Conservation (phyloP, 2,329 filamentous ascomycete species). For the Aureobasidium subglaciale region DNA sequence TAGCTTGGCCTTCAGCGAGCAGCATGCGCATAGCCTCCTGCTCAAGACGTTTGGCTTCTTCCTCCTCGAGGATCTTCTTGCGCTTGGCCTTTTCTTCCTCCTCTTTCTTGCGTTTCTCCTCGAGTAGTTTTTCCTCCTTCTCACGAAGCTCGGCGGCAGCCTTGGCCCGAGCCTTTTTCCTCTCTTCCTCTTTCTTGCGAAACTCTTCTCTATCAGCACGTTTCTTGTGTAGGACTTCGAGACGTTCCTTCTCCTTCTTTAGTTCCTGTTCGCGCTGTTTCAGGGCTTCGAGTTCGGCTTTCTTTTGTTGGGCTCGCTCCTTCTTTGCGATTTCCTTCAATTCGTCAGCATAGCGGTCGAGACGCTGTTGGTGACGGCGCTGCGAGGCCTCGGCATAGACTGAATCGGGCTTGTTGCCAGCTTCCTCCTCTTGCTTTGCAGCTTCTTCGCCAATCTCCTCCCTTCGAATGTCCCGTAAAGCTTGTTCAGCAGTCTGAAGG, state of each 20-base stretch:
- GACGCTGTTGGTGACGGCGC: conserved; percentile 52
- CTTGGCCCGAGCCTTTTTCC: conserved; percentile 48
- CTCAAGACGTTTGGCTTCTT: conserved; percentile 49
- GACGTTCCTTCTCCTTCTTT: conserved; percentile 34
- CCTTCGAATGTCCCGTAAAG: conserved; percentile 60
- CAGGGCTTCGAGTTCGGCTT: conserved; percentile 42
- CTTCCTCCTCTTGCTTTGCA: conserved; percentile 56
- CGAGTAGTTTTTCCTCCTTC: conserved; percentile 32
- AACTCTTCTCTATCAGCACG: conserved; percentile 43
- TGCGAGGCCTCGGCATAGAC: conserved; percentile 64
- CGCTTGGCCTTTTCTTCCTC: conserved; percentile 40
- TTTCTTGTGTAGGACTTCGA: conserved; percentile 42
- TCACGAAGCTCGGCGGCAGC: conserved; percentile 45
- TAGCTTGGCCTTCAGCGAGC: conserved; percentile 47
- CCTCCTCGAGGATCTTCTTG: conserved; percentile 32
- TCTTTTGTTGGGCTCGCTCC: conserved; percentile 56
- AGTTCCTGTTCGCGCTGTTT: conserved; percentile 42
- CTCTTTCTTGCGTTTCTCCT: conserved; percentile 47
- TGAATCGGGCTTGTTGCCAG: conserved; percentile 65
- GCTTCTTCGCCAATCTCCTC: conserved; percentile 63
- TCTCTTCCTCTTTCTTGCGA: conserved; percentile 40
- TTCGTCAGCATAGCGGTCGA: conserved; percentile 54
- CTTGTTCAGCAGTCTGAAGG: conserved; percentile 58
- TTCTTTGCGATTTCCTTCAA: conserved; percentile 51
- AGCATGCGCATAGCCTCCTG: conserved; percentile 48